phyloP scores from a whole-genome alignment of 176 grass and related monocot genomes.

The Triticum monococcum region DNA sequence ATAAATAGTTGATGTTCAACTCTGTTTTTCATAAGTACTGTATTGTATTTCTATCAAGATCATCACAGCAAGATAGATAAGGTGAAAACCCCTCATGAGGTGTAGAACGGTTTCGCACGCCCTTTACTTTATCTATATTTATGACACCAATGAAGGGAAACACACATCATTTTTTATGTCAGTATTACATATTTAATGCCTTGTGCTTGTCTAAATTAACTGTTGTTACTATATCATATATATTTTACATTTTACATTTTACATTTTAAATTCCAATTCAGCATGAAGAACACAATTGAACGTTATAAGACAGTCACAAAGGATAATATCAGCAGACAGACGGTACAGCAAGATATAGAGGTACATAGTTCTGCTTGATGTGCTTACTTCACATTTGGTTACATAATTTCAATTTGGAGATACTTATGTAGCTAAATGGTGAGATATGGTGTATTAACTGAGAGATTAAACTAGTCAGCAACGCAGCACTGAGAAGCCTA shows the following conservation, averaged over 20 bases:
- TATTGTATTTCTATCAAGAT: neutral
- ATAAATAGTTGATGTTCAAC: neutral
- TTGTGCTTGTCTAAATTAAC: neutral
- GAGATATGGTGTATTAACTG: neutral
- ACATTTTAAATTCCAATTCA: slow-evolving; percentile 20
- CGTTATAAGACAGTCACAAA: slow-evolving; percentile 58
- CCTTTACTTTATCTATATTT: neutral
- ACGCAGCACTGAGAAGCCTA: neutral
- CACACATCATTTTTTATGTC: neutral
- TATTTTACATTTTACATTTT: neutral
- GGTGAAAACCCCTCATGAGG: neutral
- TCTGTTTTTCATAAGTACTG: neutral
- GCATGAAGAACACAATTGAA: slow-evolving; percentile 61
- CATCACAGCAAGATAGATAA: neutral
- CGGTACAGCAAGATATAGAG: slow-evolving; percentile 54
- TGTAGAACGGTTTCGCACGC: neutral
- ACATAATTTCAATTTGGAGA: neutral
- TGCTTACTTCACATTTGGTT: neutral
- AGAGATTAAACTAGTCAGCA: neutral
- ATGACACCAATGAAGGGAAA: neutral
- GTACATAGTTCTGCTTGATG: slow-evolving; percentile 23
- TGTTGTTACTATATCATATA: neutral
- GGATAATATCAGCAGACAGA: slow-evolving; percentile 40
- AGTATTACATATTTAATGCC: neutral
- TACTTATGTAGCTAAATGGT: neutral